Evolutionary conservation across 768 basidiomycete species (phyloP).

Genomic region (Suillus luteus): DNA sequence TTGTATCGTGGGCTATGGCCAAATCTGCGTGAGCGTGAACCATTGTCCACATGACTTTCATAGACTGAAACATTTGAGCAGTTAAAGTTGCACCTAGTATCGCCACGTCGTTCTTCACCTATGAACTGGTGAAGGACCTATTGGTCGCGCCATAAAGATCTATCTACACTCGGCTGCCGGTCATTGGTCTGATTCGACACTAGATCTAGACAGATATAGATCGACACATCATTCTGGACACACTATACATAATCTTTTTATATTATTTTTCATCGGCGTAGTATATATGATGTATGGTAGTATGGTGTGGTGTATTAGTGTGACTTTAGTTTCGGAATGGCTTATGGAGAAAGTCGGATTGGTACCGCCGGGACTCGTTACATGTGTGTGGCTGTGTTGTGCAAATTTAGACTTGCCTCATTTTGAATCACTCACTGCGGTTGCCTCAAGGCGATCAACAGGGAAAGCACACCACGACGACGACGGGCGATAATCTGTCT

Average conservation of each 20-base stretch:
- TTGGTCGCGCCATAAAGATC: constrained; percentile 40
- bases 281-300: neutral
- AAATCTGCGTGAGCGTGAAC: constrained; percentile 67
- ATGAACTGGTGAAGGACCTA: constrained; percentile 64
- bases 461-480: constrained; percentile 9
- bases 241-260: neutral
- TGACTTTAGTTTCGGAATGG: neutral
- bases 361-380: neutral
- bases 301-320: neutral
- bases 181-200: neutral
- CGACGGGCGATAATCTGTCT: neutral
- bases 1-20: constrained; percentile 89
- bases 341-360: constrained; percentile 1
- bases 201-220: constrained; percentile 8
- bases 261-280: neutral
- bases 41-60: constrained; percentile 12
- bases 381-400: constrained; percentile 4
- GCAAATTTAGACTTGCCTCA: constrained; percentile 5
- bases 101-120: constrained; percentile 83
- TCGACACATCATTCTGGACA: neutral
- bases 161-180: constrained; percentile 1
- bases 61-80: constrained; percentile 32
- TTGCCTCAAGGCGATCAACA: constrained; percentile 1
- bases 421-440: neutral
- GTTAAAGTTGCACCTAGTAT: constrained; percentile 93